phyloP scores from a whole-genome alignment of 2,329 filamentous ascomycete genomes.

The Leptographium radiaticola region DNA sequence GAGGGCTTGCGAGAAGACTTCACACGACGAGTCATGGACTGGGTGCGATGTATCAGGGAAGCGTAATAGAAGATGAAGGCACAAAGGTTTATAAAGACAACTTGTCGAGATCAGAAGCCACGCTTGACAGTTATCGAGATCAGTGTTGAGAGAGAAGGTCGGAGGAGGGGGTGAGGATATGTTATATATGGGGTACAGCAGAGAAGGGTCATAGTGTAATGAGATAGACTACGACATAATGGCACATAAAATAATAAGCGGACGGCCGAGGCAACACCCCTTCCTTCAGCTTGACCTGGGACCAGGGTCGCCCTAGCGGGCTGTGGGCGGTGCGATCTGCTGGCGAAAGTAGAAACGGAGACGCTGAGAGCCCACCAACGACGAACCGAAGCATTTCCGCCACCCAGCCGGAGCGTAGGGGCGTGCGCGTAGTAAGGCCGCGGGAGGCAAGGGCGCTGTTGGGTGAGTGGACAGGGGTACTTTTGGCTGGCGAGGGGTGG shows the following conservation, averaged over 20 bases:
- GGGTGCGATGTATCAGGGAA: neutral
- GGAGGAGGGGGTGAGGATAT: constrained; percentile 1
- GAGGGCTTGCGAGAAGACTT: neutral
- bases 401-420: neutral
- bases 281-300: constrained; percentile 7
- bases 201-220: neutral
- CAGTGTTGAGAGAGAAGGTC: neutral
- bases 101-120: neutral
- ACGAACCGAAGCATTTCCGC: neutral
- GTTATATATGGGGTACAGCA: constrained; percentile 1
- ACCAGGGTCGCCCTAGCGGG: constrained; percentile 7
- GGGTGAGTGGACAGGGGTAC: neutral
- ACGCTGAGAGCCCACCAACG: neutral
- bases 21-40: neutral
- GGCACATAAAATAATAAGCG: neutral
- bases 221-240: neutral
- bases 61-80: neutral
- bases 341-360: neutral
- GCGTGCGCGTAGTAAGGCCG: neutral
- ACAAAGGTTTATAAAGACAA: neutral
- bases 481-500: neutral
- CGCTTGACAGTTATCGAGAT: neutral
- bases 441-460: neutral
- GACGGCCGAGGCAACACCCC: constrained; percentile 4
- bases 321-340: constrained; percentile 2